Evolutionary conservation across 163 green algal species (phyloP).

Genomic region (Scenedesmus sp.): DNA sequence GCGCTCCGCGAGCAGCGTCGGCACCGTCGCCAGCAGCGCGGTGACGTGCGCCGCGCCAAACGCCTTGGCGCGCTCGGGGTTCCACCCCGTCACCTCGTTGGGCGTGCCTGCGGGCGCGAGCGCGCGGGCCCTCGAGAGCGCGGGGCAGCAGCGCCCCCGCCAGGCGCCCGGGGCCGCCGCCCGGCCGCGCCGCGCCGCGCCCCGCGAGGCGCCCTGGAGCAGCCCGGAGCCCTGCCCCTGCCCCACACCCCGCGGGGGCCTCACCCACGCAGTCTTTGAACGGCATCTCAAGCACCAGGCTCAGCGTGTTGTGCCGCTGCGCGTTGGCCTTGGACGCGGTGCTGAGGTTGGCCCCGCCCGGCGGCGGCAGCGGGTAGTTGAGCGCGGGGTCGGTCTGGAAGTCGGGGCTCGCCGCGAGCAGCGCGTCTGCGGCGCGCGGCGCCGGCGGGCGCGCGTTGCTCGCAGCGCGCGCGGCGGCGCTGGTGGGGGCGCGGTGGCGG

Average conservation of each 20-base stretch:
- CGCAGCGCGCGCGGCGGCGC: conserved; percentile 55
- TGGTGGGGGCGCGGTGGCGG: conserved; percentile 36
- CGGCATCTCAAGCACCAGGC: conserved; percentile 82
- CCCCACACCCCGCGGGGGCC: not conserved
- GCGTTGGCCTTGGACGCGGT: conserved; percentile 61
- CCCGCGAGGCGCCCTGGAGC: not conserved
- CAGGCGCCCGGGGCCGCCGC: not conserved
- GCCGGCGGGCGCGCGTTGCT: conserved; percentile 14
- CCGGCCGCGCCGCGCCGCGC: not conserved
- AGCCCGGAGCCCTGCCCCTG: not conserved
- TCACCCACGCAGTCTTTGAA: conserved; percentile 78
- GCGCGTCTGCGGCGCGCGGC: conserved; percentile 4
- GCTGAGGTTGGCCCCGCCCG: conserved; percentile 14
- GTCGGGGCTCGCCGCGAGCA: conserved; percentile 56
- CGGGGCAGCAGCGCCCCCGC: not conserved
- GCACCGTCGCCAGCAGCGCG: conserved; percentile 54
- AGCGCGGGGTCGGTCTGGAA: conserved; percentile 61
- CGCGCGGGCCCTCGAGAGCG: not conserved
- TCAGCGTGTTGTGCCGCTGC: conserved; percentile 60
- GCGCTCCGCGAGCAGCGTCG: conserved; percentile 47
- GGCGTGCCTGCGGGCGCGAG: conserved; percentile 17
- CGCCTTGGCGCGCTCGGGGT: conserved; percentile 53
- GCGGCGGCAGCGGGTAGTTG: conserved; percentile 21
- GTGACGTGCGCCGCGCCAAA: conserved; percentile 65
- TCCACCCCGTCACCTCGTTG: conserved; percentile 57